A percentile compares a stretch with the other conserved stretches of the same genome.
Conservation (phyloP, 1,284 basidiomycete species). For the Puccinia triticina region DNA sequence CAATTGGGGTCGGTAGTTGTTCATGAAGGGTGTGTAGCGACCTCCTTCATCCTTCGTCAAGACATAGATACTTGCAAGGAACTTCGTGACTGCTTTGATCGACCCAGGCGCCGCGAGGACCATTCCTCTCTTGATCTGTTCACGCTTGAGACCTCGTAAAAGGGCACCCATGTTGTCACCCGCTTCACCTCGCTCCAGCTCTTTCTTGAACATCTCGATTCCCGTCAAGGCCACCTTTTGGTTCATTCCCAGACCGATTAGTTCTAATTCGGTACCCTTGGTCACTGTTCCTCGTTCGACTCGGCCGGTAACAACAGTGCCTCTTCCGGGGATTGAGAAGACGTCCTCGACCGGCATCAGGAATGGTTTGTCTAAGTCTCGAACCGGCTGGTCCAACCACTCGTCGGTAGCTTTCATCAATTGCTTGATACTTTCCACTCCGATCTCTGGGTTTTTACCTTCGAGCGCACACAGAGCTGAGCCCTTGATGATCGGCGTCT, state of each 20-base stretch:
- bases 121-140: slow-evolving; percentile 91
- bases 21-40: slow-evolving; percentile 95
- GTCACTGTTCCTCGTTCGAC: slow-evolving; percentile 90
- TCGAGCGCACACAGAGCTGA: slow-evolving; percentile 95
- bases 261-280: slow-evolving; percentile 93
- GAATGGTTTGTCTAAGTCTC: slow-evolving; percentile 98
- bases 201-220: slow-evolving; percentile 99
- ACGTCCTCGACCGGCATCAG: slow-evolving; percentile 95
- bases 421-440: slow-evolving; percentile 78
- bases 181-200: slow-evolving; percentile 95
- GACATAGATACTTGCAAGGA: slow-evolving; percentile 87
- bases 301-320: slow-evolving; percentile 96
- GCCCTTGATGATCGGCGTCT: slow-evolving; percentile 95
- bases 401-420: slow-evolving; percentile 85
- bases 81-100: slow-evolving; percentile 94
- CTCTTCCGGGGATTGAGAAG: slow-evolving; percentile 97
- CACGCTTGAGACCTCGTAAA: slow-evolving; percentile 94
- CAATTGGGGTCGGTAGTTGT: slow-evolving; percentile 93
- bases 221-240: slow-evolving; percentile 95
- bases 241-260: slow-evolving; percentile 80
- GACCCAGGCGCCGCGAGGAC: slow-evolving; percentile 85
- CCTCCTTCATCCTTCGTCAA: slow-evolving; percentile 98
- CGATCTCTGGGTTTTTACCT: slow-evolving; percentile 76
- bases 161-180: slow-evolving; percentile 99
- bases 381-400: slow-evolving; percentile 92